Base-by-base conservation (phyloP, 2,329 filamentous ascomycete species). In the Whalleya microplaca region DNA sequence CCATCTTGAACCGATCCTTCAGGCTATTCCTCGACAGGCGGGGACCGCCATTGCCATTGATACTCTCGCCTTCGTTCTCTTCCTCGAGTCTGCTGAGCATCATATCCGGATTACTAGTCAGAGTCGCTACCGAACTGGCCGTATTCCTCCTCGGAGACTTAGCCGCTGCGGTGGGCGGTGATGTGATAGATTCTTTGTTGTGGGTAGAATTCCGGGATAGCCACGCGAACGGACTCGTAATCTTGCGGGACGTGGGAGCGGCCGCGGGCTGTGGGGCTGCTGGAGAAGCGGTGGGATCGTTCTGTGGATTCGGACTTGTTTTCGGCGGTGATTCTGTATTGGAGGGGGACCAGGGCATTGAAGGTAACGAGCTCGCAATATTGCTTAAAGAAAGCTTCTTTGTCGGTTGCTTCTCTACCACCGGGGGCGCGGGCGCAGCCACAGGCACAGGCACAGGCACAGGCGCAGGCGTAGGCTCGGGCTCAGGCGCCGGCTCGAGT, bases 201-300 rank as follows among this genome's bases (percentile, higher is more conserved):
- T 80, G 78, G 37, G 81, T 80, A 10, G 85, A 84, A 71, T 82
- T 88, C 64, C 91, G 81, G 29, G 91, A 91, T 41, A 96, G 82
- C 87, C 91, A 94, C 41, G 91, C 85, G 67, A 96, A 96, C n/a
- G 90, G 91, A 64, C 91, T 83, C n/a, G n/a, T n/a, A n/a, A n/a
- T n/a, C 72, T 95, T 96, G 69, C 92, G 81, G 57, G 82, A 64
- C 12, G 78, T 75, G 2, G 79, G 72, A 61, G 59, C 69, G 48
- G 59, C 61, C 21, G 71, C 67, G 3, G 74, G n/a, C n/a, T n/a
- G n/a, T n/a, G n/a, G 72, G 10, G 65, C 58, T 19, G 75, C 72
- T 44, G 77, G 72, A 21, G 73, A 71, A 41, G 74, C 71, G 52
- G 75, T 56, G 41, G 69, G 61, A 45, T 69, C 65, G 32, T 69